Percentiles rank a stretch among this genome's conserved stretches.
phyloP scores from a whole-genome alignment of 306 rosid species.

The Castanea crenata region DNA sequence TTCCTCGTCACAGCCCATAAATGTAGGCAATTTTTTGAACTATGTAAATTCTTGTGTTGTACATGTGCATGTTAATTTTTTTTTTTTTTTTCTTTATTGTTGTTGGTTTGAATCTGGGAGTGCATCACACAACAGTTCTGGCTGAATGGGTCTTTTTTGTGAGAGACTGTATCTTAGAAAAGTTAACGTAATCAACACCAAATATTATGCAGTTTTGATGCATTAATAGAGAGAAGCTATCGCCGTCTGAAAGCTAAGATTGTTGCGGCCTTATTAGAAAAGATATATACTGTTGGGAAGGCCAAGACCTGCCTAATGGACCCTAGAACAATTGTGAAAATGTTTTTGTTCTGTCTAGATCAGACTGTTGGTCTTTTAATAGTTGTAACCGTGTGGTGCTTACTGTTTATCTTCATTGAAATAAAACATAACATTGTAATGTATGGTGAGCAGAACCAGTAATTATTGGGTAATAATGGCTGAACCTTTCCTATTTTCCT shows the following conservation, averaged over 20 bases:
- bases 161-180: background rate
- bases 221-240: background rate
- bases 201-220: background rate
- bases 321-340: background rate
- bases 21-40: too few species aligned
- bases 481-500: constrained; percentile 10
- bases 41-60: too few species aligned
- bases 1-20: too few species aligned
- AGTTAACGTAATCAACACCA: background rate
- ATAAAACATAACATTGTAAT: background rate
- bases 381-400: background rate
- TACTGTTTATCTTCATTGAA: background rate
- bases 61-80: too few species aligned
- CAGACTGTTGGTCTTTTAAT: background rate
- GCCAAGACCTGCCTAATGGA: background rate
- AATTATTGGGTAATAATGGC: background rate
- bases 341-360: background rate
- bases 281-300: background rate
- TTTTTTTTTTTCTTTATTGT: too few species aligned
- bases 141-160: background rate
- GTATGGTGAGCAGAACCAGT: background rate
- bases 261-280: background rate
- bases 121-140: background rate
- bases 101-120: too few species aligned
- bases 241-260: background rate